Conservation (phyloP, 805 yeast genomes). For the Ogataea neopini region DNA sequence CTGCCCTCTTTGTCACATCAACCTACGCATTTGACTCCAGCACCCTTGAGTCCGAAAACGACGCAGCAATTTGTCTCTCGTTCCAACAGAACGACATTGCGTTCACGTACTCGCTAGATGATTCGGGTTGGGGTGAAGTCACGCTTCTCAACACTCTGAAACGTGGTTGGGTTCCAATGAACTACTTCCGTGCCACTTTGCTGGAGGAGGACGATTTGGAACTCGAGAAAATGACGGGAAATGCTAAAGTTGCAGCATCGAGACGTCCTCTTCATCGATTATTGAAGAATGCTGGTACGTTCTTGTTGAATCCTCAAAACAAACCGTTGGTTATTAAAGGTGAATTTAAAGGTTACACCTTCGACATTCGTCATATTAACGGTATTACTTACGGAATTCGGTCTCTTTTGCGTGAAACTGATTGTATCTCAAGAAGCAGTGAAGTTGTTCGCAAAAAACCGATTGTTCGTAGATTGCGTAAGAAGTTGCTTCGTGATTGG, state of each 20-base stretch:
- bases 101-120: conserved; percentile 75
- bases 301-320: conserved; percentile 63
- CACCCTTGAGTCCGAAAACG: conserved; percentile 62
- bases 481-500: conserved; percentile 77
- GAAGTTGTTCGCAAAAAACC: conserved; percentile 66
- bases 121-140: conserved; percentile 88
- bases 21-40: conserved; percentile 37
- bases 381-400: conserved; percentile 75
- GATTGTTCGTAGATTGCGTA: conserved; percentile 61
- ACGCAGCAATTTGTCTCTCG: conserved; percentile 71
- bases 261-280: conserved; percentile 55
- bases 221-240: conserved; percentile 5
- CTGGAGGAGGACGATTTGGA: conserved; percentile 22
- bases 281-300: conserved; percentile 64
- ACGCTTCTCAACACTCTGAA: conserved; percentile 61
- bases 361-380: conserved; percentile 58
- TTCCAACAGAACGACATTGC: conserved; percentile 71
- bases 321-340: conserved; percentile 39
- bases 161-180: conserved; percentile 87
- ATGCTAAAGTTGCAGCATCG: conserved; percentile 39
- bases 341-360: conserved; percentile 45
- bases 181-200: conserved; percentile 57
- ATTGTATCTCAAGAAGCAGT: conserved; percentile 73
- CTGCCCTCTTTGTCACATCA: conserved; percentile 39
- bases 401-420: conserved; percentile 60